Conservation (phyloP, 306 rosid genomes). For the Elaeagnus macrophylla region DNA sequence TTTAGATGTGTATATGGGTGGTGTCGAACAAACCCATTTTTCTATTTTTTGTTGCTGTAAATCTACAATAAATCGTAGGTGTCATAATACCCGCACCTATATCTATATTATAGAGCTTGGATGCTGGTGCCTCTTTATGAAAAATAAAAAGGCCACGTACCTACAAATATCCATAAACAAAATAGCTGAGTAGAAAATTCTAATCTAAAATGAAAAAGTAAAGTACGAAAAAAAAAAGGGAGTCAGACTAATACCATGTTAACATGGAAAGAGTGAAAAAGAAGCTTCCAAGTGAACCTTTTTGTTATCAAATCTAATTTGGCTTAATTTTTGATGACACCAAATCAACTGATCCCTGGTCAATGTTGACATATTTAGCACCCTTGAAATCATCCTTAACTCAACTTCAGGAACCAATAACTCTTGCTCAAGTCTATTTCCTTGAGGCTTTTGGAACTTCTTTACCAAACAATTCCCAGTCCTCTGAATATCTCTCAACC, state of each 20-base stretch:
- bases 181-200: too few relatives aligned
- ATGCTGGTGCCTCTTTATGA: too few relatives aligned
- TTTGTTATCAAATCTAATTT: conserved; percentile 41
- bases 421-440: conserved; percentile 30
- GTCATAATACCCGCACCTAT: too few relatives aligned
- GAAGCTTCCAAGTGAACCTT: conserved; percentile 60
- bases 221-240: background rate
- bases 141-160: too few relatives aligned
- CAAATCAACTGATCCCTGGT: conserved; percentile 56
- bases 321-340: conserved; percentile 55
- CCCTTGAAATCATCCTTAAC: conserved; percentile 60
- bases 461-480: conserved; percentile 58
- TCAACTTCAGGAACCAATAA: conserved; percentile 65
- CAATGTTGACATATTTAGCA: conserved; percentile 54
- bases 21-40: too few relatives aligned
- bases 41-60: too few relatives aligned
- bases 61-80: too few relatives aligned
- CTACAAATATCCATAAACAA: too few relatives aligned
- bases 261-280: conserved; percentile 69
- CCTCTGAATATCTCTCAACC: conserved; percentile 56
- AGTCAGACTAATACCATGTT: conserved; percentile 9
- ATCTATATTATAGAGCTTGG: too few relatives aligned
- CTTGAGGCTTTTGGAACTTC: conserved; percentile 64
- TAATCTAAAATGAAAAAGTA: background rate
- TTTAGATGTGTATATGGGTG: too few relatives aligned